Evolutionary conservation across 257 asterid genomes (phyloP), one percentile per base, ranked within the genome.

Genomic region (Cruciata laevipes): DNA sequence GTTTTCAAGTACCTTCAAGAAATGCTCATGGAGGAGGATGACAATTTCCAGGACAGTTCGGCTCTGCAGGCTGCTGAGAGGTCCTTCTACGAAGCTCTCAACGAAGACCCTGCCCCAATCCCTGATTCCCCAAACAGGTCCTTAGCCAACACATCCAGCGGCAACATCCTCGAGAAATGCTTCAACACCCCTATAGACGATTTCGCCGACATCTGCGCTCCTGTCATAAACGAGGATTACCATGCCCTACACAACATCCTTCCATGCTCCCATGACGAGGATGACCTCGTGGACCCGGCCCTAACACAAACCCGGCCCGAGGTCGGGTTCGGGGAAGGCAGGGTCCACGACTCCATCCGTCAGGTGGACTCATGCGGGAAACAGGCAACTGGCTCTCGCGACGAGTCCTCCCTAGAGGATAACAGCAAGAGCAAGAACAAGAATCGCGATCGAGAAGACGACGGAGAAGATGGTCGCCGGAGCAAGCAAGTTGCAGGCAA

Each of bases 21-120:
- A 74, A 90, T 86, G 88, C 75, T 90, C 13, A 79, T 87, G 91
- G 97, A 87, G 12, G 97, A 89, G 24, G 95, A 81, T 11, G 89
- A 82, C 33, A 83, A 72, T 83, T 78, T 81, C 55, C 89, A 85
- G 16, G 96, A 89, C 27, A 75, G 82, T 76, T 77, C 78, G 42
- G 88, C 90, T 66, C 87, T 87, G 12, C 88, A 85, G 62, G 95
- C 91, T 44, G 82, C 95, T 21, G 95, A 87, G 80, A 84, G 80
- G 24, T 85, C 81, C 65, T 87, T 87, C 79, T 49, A 71, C 65
- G 82, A 81, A 14, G 88, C 83, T 9, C 73, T 89, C n/a, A 49
- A 69, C 4, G 74, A 79, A 21, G 62, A 52, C 12, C 53, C 66
- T 37, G 59, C 73, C 31, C 63, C 75, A 5, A 9, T 4, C 0